phyloP scores from a whole-genome alignment of 2,329 filamentous ascomycete genomes.

The Coniochaeta pulveracea region DNA sequence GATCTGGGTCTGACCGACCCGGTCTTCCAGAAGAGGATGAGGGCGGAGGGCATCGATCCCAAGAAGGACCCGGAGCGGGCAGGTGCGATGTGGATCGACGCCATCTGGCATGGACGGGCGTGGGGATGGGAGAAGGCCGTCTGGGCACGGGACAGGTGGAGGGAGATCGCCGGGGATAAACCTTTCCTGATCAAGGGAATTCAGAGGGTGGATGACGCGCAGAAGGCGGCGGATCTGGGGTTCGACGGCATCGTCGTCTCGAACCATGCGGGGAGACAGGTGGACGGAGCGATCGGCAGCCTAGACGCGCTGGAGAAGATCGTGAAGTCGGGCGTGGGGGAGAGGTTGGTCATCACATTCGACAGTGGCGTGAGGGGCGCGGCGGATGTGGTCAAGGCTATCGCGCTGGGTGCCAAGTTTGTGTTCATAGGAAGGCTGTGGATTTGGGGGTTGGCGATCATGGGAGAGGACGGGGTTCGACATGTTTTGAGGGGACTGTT shows the following conservation, averaged over 20 bases:
- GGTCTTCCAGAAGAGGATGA: background rate
- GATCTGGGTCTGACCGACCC: conserved; percentile 1
- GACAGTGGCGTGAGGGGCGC: conserved; percentile 47
- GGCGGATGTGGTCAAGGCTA: conserved; percentile 47
- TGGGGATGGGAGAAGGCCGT: conserved; percentile 53
- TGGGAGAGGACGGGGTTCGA: conserved; percentile 47
- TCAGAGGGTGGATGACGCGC: conserved; percentile 47
- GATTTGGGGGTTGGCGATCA: conserved; percentile 48
- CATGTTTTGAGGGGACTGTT: conserved; percentile 52
- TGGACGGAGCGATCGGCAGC: conserved; percentile 48
- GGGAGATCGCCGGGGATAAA: conserved; percentile 41
- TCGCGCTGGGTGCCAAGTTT: conserved; percentile 50
- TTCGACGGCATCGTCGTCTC: conserved; percentile 50
- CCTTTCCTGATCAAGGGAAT: conserved; percentile 53
- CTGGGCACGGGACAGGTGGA: conserved; percentile 51
- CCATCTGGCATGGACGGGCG: conserved; percentile 50
- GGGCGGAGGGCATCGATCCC: conserved; percentile 13
- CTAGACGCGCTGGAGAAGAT: conserved; percentile 51
- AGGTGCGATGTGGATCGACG: conserved; percentile 50
- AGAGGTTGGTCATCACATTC: conserved; percentile 36
- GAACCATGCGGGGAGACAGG: conserved; percentile 47
- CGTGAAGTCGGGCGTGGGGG: conserved; percentile 24
- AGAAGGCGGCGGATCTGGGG: conserved; percentile 37
- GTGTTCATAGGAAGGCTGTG: conserved; percentile 50
- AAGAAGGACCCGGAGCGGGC: conserved; percentile 38